Percentiles rank a stretch among this genome's conserved stretches.
phyloP scores from a whole-genome alignment of 495 filamentous ascomycete species.

The Umbilicaria muhlenbergii region DNA sequence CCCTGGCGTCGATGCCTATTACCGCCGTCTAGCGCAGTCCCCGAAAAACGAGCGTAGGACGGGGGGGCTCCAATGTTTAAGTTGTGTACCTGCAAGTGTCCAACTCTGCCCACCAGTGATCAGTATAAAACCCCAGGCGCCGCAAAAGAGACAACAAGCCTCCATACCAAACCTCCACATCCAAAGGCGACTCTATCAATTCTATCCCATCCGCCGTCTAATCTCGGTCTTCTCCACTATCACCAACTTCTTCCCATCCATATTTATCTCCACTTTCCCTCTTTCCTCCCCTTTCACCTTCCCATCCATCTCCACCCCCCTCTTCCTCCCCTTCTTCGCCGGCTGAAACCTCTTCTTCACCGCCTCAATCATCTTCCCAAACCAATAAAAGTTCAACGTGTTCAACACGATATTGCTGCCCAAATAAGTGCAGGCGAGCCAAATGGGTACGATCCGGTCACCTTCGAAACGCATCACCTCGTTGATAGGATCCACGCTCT shows the following conservation, averaged over 20 bases:
- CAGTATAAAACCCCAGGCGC: no score
- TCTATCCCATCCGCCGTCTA: constrained; percentile 2
- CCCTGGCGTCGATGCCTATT: no score
- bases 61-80: no score
- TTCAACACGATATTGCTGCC: constrained; percentile 68
- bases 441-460: constrained; percentile 48
- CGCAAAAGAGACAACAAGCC: no score
- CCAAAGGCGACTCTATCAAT: no score
- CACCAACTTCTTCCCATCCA: background rate
- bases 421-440: constrained; percentile 68
- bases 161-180: no score
- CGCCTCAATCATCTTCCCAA: constrained; percentile 89
- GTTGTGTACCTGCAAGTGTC: no score
- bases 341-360: constrained; percentile 73
- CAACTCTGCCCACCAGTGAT: no score
- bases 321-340: constrained; percentile 14
- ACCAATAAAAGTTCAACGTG: constrained; percentile 88
- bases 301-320: constrained; percentile 12
- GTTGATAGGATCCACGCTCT: constrained; percentile 21
- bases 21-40: no score
- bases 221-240: constrained; percentile 11
- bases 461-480: constrained; percentile 37
- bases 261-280: background rate
- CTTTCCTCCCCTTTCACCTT: constrained; percentile 5
- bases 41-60: no score